Evolutionary conservation across 441 rosid genomes (phyloP), one percentile per base, ranked within the genome.

Genomic region (Aquilaria agallochum): DNA sequence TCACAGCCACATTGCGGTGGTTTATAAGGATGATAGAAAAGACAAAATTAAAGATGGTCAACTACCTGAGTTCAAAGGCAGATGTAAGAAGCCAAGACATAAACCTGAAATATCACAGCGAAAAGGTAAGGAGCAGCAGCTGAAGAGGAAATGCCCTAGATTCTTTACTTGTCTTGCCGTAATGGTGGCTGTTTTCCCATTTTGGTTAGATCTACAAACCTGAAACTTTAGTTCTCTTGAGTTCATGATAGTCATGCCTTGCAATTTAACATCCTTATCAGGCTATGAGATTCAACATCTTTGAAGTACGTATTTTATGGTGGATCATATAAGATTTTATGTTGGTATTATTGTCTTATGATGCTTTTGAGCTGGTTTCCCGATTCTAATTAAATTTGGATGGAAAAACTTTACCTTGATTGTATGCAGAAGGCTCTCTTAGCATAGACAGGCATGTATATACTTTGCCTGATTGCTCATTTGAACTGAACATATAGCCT

Each of bases 1-100:
- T 50, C 98, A 92, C 74, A 92, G 96, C 76, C 98, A 92, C 76
- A 83, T 92, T 70, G 96, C 96, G 50, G 95, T 83, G 56, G 98
- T 92, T 50, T 92, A 82, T 58, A 92, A 76, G 75, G 89, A 89
- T 50, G 69, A 60, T 67, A 73, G 69, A 46, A 76, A 70, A 59
- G 79, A 65, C 69, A 72, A 71, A 67, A 64, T 74, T 42, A 52
- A 62, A 57, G 76, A 72, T 47, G 77, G 74, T 50, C 72, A 71
- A 40, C 72, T 55, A 56, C 71, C 57, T 33, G 79, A 67, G 70
- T 75, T 86, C 55, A 84, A 79, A 60, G 88, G 76, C 67, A 80
- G 83, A 72, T 80, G 84, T 71, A 80, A 77, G 81, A 82, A 83
- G 70, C 83, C 77, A 68, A 76, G 72, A 64, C 72, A 72, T 48